These are phyloP conservation scores for Dactylellina haptotyla DNA, from an alignment of 2,329 filamentous ascomycete species.

Conservation along the genomic window DNA sequence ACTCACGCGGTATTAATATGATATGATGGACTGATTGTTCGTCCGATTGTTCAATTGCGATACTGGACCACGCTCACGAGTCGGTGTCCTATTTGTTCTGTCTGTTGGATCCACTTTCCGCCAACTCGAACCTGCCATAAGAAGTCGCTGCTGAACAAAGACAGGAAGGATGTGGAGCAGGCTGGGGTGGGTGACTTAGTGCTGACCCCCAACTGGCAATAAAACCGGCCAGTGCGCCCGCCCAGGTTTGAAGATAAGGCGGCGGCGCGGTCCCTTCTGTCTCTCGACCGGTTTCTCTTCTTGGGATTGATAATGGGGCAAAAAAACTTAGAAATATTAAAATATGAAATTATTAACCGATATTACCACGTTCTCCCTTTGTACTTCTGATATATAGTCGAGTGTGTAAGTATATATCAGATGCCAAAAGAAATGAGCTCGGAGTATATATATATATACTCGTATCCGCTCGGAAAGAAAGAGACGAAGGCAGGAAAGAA, in stretches of 20 bases:
- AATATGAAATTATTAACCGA: no score
- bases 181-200: slow-evolving; percentile 15
- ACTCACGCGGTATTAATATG: no score
- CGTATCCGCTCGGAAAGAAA: slow-evolving; percentile 6
- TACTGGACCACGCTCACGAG: neutral
- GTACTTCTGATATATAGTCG: no score
- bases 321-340: no score
- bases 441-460: slow-evolving; percentile 23
- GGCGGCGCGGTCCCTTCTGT: no score
- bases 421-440: neutral
- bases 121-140: slow-evolving; percentile 32
- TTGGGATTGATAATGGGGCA: no score
- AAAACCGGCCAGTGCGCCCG: slow-evolving; percentile 4
- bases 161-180: neutral
- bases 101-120: slow-evolving; percentile 9
- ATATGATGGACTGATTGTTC: no score
- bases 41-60: slow-evolving; percentile 1
- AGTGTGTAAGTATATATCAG: no score
- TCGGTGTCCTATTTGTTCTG: no score
- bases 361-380: no score
- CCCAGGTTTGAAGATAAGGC: slow-evolving; percentile 12
- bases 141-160: slow-evolving; percentile 9
- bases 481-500: neutral
- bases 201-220: slow-evolving; percentile 48
- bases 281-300: no score